Percentiles rank a stretch among this genome's conserved stretches.
These are phyloP conservation scores for Scopulariopsis brevicaulis DNA, from an alignment of 2,329 filamentous ascomycete species.

Conservation along the genomic window DNA sequence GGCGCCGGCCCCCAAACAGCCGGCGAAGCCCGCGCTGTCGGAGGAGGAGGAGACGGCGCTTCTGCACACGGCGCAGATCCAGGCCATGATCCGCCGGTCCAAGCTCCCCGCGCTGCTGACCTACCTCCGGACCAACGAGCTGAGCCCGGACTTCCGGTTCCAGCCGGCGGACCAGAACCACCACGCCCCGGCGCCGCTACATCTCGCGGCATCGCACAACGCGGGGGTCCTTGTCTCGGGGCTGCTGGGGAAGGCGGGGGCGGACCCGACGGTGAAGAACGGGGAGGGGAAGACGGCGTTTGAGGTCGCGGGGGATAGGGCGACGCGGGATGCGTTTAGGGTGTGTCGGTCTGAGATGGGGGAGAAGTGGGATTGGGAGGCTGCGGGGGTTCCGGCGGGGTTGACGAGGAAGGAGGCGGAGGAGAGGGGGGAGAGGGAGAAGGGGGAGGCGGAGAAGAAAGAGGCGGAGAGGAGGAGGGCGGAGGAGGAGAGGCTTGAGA, in stretches of 20 bases:
- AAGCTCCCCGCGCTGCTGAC: conserved; percentile 80
- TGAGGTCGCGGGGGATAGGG: conserved; percentile 74
- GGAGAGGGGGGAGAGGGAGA: conserved; percentile 57
- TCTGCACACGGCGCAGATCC: conserved; percentile 81
- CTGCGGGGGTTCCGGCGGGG: conserved; percentile 58
- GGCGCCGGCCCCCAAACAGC: conserved; percentile 30
- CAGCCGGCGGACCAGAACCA: conserved; percentile 60
- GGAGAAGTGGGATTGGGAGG: conserved; percentile 73
- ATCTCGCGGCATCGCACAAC: conserved; percentile 76
- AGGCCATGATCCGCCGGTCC: conserved; percentile 76
- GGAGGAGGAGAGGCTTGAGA: conserved; percentile 62
- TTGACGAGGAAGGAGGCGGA: conserved; percentile 64
- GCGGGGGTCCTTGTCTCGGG: conserved; percentile 66
- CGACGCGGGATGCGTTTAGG: conserved; percentile 84
- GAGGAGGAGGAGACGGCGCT: conserved; percentile 76
- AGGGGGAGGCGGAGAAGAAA: conserved; percentile 52
- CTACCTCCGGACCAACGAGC: conserved; percentile 67
- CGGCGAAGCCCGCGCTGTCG: conserved; percentile 49
- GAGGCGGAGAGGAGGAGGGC: conserved; percentile 60
- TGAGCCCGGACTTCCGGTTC: conserved; percentile 65
- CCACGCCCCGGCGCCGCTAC: conserved; percentile 73
- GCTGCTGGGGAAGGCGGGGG: conserved; percentile 61
- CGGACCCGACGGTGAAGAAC: conserved; percentile 62
- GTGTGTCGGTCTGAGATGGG: conserved; percentile 76
- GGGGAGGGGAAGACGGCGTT: conserved; percentile 75